Base-by-base conservation (phyloP, 768 basidiomycete genomes). In the Inosperma sp. region DNA sequence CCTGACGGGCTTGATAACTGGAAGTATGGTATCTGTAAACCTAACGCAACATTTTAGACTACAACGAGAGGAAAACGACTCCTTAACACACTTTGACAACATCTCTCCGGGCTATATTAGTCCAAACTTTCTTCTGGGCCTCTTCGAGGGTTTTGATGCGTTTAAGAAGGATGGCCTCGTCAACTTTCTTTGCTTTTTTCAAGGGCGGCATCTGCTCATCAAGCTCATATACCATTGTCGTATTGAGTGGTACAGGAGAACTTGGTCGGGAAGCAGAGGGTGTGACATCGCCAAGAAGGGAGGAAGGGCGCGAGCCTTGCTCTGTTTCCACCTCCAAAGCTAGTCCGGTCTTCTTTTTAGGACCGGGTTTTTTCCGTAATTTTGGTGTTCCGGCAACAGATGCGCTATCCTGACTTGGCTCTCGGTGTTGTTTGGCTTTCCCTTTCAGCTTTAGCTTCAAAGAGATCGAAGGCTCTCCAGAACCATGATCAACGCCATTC, bases 71-170 rank as follows among this genome's bases (percentile, higher is more conserved):
- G n/a, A n/a, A n/a, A n/a, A n/a, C n/a, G n/a, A n/a, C n/a, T n/a
- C n/a, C n/a, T n/a, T 40, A 16, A 50, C 68, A 52, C 57, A 87
- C 93, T 77, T 89, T 93, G 23, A 84, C 83, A 40, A 94, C 81
- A 59, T 94, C 93, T 58, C 82, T 76, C 55, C 81, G 76, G 1
- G 90, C 93, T 42, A 95, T 93, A 59, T 84, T 89, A 17, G 83
- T 84, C 93, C 93, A 95, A 7, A 92, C 85, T 68, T 91, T 93
- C 51, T 80, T 77, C 69, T 93, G 92, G 0, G 86, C 75, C 58
- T 93, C 93, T 62, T 92, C 91, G 25, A 93, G 64, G 5, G 81
- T 75, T 65, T 83, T 84, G 51, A 91, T 73, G 33, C 90, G 81
- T 62, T 89, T 89, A 21, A 79, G 65, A 77, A 87, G 85, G 3